A percentile compares a stretch with the other conserved stretches of the same genome.
phyloP scores from a whole-genome alignment of 2,329 filamentous ascomycete species.

The Trichoderma afroharzianum region DNA sequence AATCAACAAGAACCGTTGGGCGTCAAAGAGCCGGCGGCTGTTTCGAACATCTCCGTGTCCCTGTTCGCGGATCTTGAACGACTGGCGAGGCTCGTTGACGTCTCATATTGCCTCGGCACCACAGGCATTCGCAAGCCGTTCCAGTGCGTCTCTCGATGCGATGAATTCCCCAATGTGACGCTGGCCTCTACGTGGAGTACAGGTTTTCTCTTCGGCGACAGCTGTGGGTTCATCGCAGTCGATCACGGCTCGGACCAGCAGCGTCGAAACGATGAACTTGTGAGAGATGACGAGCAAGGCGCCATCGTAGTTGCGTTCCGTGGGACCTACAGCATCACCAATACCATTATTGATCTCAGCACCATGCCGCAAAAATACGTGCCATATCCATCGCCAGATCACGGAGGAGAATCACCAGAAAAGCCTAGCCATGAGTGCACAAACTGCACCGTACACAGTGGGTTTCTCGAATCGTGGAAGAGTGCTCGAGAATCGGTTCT shows the following conservation, averaged over 20 bases:
- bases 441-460: slow-evolving; percentile 90
- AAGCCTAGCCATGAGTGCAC: slow-evolving; percentile 57
- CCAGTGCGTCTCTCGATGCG: slow-evolving; percentile 76
- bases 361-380: slow-evolving; percentile 87
- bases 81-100: slow-evolving; percentile 85
- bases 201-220: slow-evolving; percentile 79
- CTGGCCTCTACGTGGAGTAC: slow-evolving; percentile 88
- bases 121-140: slow-evolving; percentile 83
- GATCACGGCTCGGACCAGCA: slow-evolving; percentile 52
- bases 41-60: slow-evolving; percentile 47
- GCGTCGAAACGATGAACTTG: slow-evolving; percentile 13
- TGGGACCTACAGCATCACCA: slow-evolving; percentile 89
- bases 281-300: slow-evolving; percentile 18
- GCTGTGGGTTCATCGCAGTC: slow-evolving; percentile 90
- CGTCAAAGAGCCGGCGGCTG: background rate
- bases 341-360: slow-evolving; percentile 85
- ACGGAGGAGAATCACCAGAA: slow-evolving; percentile 32
- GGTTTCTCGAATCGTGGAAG: slow-evolving; percentile 83
- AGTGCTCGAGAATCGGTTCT: slow-evolving; percentile 68
- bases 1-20: slow-evolving; percentile 10
- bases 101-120: slow-evolving; percentile 86
- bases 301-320: slow-evolving; percentile 83
- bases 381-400: slow-evolving; percentile 67
- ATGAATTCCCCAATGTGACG: slow-evolving; percentile 75
- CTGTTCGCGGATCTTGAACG: slow-evolving; percentile 84